Conservation (phyloP, 768 basidiomycete genomes). For the Amanita molliuscula region DNA sequence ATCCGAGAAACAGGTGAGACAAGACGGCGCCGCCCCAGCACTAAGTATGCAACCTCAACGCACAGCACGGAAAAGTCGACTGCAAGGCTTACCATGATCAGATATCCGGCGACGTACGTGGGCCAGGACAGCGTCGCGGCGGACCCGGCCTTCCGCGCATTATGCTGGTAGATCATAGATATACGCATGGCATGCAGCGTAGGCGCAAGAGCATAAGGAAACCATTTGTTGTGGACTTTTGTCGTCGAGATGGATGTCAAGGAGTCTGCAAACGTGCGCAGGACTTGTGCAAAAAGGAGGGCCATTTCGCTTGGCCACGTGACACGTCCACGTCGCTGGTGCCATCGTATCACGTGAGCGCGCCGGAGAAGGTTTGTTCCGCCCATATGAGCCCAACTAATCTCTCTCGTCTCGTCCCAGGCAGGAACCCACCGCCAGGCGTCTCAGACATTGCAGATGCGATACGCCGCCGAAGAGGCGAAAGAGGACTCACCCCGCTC, state of each 20-base stretch:
- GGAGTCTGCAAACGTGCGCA: slow-evolving; percentile 5
- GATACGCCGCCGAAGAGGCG: slow-evolving; percentile 38
- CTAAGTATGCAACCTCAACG: slow-evolving; percentile 12
- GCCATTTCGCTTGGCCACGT: no score
- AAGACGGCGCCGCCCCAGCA: slow-evolving; percentile 39
- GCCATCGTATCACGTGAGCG: no score
- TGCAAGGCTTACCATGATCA: slow-evolving; percentile 28
- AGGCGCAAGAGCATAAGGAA: slow-evolving; percentile 29
- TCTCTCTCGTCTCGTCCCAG: slow-evolving; percentile 37
- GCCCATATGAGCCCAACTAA: no score
- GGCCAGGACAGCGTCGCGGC: slow-evolving; percentile 27
- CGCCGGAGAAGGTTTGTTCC: no score
- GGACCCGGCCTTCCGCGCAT: slow-evolving; percentile 18
- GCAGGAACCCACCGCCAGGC: slow-evolving; percentile 32
- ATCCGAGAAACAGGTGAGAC: slow-evolving; percentile 30
- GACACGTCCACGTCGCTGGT: no score
- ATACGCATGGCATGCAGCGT: slow-evolving; percentile 34
- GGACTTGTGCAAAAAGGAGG: background rate
- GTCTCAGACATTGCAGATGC: slow-evolving; percentile 34
- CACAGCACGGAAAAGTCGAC: background rate
- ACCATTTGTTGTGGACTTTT: slow-evolving; percentile 28
- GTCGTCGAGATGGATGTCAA: slow-evolving; percentile 15
- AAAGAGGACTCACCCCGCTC: slow-evolving; percentile 36
- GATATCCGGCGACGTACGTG: slow-evolving; percentile 32
- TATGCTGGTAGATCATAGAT: slow-evolving; percentile 33